Evolutionary conservation across 371 early-diverging fungal genomes (phyloP).

Genomic region (Saksenaea vasiformis): DNA sequence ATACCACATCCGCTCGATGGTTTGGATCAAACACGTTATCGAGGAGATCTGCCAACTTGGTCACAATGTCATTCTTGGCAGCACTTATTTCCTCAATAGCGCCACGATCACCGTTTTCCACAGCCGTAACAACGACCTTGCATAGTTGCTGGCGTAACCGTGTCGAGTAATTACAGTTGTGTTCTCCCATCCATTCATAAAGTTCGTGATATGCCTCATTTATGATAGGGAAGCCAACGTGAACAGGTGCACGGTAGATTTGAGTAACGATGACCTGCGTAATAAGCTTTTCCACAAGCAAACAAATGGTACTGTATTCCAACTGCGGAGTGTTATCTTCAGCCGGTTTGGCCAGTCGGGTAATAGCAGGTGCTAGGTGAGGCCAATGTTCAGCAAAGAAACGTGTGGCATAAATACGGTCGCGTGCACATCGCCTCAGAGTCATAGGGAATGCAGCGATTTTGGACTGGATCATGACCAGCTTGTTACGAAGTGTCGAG

Average conservation of each 20-base stretch:
- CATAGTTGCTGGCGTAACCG: conserved; percentile 48
- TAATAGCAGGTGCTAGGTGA: conserved; percentile 27
- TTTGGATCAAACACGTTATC: conserved; percentile 23
- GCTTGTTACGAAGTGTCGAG: conserved; percentile 37
- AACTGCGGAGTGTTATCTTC: conserved; percentile 6
- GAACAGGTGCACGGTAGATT: conserved; percentile 34
- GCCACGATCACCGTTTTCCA: conserved; percentile 20
- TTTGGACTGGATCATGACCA: conserved; percentile 41
- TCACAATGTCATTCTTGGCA: conserved; percentile 19
- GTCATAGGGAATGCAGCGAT: conserved; percentile 40
- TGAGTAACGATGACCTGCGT: conserved; percentile 27
- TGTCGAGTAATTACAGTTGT: conserved; percentile 32
- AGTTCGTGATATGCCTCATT: conserved; percentile 42
- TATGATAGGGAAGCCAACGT: conserved; percentile 30
- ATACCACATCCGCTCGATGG: conserved; percentile 12
- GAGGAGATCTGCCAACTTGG: conserved; percentile 20
- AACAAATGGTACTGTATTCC: conserved; percentile 30
- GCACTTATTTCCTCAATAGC: conserved; percentile 22
- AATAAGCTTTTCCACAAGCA: conserved; percentile 45
- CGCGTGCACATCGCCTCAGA: conserved; percentile 34
- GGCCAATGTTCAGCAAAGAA: conserved; percentile 32
- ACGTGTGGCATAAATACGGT: conserved; percentile 21
- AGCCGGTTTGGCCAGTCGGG: conserved; percentile 16
- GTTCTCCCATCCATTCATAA: conserved; percentile 33
- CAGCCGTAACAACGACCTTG: conserved; percentile 33